Evolutionary conservation across 352 stramenopile genomes (phyloP), one percentile per base, ranked within the genome.

Genomic region (Phytophthora fragariae): DNA sequence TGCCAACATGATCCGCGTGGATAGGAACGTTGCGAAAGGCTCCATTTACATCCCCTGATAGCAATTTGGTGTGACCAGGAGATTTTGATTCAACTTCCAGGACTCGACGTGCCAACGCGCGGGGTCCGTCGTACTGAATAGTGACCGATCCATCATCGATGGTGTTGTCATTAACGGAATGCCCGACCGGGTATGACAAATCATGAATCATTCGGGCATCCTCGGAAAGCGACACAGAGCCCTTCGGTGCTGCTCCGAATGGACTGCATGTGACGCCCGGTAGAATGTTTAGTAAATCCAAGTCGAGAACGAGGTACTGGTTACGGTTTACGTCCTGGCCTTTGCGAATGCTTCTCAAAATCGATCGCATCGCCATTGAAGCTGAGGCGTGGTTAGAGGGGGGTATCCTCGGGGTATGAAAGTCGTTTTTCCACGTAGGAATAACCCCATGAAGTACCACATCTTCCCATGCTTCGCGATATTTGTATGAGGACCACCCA

Each of bases 41-140:
- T 9, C 59, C 59, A 31, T 54, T 37, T 50, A 73, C 59, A 35
- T 68, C 66, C 8, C 58, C 66, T 5, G 66, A 68, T 53, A 68
- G 60, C 15, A 64, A 11, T 10, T 68, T 63, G 0, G 66, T 56
- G 5, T 57, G 63, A n/a, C 59, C 66, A 68, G 58, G 58, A 24
- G 64, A 73, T 64, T 64, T 8, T 29, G 39, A 3, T 27, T 68
- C 59, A 35, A 73, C 41, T 24, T 73, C 9, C 19, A 73, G 47
- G 46, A 73, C 68, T 12, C 66, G 59, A 33, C 33, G 29, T 65
- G 24, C 24, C 24, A 27, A 27, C 24, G 24, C 24, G 24, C 2
- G 24, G 24, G 24, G 24, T 27, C 24, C 24, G 24, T 27, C 24
- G 2, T 65, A 73, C 1, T n/a, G 15, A 21, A 73, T 55, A 1